A percentile compares a stretch with the other conserved stretches of the same genome.
Evolutionary conservation across 106 monocot genomes (phyloP).

Genomic region (Alisma plantagoaquatica): DNA sequence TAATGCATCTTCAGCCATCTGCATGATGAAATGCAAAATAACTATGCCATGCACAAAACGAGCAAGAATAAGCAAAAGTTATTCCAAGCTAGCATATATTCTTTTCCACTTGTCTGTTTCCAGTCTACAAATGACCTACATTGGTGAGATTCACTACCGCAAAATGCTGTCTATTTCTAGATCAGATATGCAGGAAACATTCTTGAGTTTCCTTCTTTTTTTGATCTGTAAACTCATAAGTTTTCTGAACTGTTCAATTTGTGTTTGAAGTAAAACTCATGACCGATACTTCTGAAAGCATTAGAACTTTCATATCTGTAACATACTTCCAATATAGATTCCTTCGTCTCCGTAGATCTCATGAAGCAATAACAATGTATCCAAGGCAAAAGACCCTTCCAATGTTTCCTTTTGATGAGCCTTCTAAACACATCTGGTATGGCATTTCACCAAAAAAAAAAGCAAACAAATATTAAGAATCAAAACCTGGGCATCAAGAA

Average conservation of each 20-base stretch:
- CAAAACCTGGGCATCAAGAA: too few relatives aligned
- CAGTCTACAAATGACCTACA: too few relatives aligned
- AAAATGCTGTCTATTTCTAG: neutral
- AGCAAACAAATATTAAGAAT: neutral
- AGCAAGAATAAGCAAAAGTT: too few relatives aligned
- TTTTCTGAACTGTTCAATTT: neutral
- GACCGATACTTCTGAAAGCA: neutral
- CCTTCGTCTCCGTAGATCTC: slow-evolving; percentile 72
- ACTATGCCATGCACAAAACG: too few relatives aligned
- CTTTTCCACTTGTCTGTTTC: too few relatives aligned
- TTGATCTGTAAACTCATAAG: too few relatives aligned
- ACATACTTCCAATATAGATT: slow-evolving; percentile 64
- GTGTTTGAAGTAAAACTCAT: neutral
- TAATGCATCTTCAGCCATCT: slow-evolving; percentile 8
- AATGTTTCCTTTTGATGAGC: slow-evolving; percentile 59
- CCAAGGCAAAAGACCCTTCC: slow-evolving; percentile 77
- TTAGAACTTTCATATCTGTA: too few relatives aligned
- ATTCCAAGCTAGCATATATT: too few relatives aligned
- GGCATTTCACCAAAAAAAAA: neutral
- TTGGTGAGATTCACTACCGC: too few relatives aligned
- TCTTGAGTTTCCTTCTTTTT: too few relatives aligned
- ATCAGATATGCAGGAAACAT: neutral
- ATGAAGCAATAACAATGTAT: slow-evolving; percentile 97
- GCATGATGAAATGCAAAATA: neutral
- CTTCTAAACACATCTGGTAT: slow-evolving; percentile 81